Evolutionary conservation across 805 yeast species (phyloP).

Genomic region (Candida cerambycidarum): DNA sequence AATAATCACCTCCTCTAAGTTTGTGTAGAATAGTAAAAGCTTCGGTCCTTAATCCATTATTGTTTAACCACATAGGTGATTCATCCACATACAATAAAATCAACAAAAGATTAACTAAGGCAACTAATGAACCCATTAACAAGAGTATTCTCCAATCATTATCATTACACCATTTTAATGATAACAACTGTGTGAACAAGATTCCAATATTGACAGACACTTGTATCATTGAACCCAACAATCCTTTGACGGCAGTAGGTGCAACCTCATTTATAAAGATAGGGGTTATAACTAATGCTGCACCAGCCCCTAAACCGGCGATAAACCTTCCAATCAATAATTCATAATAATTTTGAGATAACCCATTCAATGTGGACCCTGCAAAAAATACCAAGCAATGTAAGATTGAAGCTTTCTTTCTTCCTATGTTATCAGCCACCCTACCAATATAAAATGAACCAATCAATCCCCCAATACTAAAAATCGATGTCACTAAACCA

Average conservation of each 20-base stretch:
- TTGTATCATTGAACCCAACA: constrained; percentile 88
- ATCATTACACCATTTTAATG: constrained; percentile 64
- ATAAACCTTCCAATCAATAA: constrained; percentile 70
- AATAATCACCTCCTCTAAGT: constrained; percentile 41
- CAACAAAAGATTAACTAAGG: constrained; percentile 46
- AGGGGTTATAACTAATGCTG: constrained; percentile 82
- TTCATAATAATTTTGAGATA: constrained; percentile 40
- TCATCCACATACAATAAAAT: constrained; percentile 52
- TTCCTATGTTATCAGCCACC: constrained; percentile 65
- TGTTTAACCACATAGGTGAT: constrained; percentile 80
- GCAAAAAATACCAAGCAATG: constrained; percentile 52
- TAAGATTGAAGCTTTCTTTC: constrained; percentile 51
- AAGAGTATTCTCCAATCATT: constrained; percentile 73
- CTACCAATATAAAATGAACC: constrained; percentile 71
- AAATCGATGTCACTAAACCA: constrained; percentile 75
- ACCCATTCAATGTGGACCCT: constrained; percentile 64
- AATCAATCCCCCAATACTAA: constrained; percentile 79
- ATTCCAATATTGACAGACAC: constrained; percentile 85
- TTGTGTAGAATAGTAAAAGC: constrained; percentile 39
- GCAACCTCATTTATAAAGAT: constrained; percentile 77
- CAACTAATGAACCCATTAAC: constrained; percentile 57
- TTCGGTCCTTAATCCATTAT: constrained; percentile 43
- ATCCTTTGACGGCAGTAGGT: constrained; percentile 67
- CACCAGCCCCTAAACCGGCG: constrained; percentile 86
- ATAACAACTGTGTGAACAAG: constrained; percentile 71